Base-by-base conservation (phyloP, 108 stramenopile genomes). In the Cylindrotheca fusiformis region DNA sequence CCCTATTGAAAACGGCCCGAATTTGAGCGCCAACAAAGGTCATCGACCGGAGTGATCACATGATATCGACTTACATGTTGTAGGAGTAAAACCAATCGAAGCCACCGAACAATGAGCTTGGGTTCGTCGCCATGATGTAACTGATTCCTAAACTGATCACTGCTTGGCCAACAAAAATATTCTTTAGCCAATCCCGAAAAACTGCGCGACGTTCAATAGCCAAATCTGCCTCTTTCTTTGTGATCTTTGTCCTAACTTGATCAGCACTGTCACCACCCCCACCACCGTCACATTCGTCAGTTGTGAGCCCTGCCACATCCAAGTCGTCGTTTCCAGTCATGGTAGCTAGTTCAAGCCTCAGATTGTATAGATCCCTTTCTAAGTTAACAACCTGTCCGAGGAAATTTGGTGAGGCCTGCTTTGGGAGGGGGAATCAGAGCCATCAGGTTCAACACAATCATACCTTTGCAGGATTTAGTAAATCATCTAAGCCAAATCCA, bases 141-240 rank as follows among this genome's bases (percentile, higher is more conserved):
- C 86, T 88, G 0, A 98, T 44, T 1, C 66, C 90, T 58, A 87
- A 79, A 54, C 88, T 87, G 22, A 96, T 57, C 3, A 94, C 63
- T 5, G 97, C 95, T 70, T 98, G 97, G 22, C 82, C 93, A 1
- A 96, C 60, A 52, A 98, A 98, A 0, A 97, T 63, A 63, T 90
- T 88, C 77, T 97, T 97, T 29, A 98, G 80, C 97, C 97, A 98
- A 29, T 90, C 94, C 2, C 91, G 86, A 75, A 98, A 96, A 22
- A 96, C 94, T 44, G 90, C 72, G 14, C 95, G 81, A 22, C 95
- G 95, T 75, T 98, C 97, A 20, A 82, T 71, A 3, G 67, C 67
- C 27, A 96, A 55, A 44, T 84, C 82, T 8, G 68, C 67, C 79
- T 96, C 92, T 81, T 96, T 96, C 72, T 94, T 91, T 32, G 71